Evolutionary conservation across 345 rosid genomes (phyloP).

Genomic region (Turritis glabra): DNA sequence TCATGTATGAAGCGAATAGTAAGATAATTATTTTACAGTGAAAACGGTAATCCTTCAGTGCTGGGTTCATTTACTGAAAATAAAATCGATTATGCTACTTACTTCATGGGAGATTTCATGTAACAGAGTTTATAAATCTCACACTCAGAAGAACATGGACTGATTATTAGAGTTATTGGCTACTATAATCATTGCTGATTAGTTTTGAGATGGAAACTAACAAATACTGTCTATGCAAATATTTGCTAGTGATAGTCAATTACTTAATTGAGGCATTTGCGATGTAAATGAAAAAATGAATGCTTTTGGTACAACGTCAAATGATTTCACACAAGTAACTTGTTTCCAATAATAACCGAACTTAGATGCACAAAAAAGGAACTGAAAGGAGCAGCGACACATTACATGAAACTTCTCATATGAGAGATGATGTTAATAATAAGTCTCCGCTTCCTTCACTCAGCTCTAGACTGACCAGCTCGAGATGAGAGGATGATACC

Average conservation of each 20-base stretch:
- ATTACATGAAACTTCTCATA: background rate
- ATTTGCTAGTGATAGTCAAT: background rate
- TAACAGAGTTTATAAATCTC: background rate
- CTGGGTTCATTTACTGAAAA: background rate
- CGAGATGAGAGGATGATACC: slow-evolving; percentile 93
- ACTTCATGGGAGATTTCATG: background rate
- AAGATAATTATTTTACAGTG: background rate
- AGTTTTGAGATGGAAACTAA: background rate
- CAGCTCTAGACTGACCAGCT: slow-evolving; percentile 89
- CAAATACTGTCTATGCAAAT: background rate
- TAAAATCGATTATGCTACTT: too few relatives aligned
- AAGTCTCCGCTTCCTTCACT: slow-evolving; percentile 30
- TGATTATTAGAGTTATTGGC: background rate
- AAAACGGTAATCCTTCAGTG: background rate
- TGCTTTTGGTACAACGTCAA: background rate
- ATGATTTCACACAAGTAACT: background rate
- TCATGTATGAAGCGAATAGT: background rate
- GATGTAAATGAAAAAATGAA: background rate
- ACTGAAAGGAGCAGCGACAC: background rate
- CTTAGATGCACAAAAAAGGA: background rate
- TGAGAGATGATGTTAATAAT: background rate
- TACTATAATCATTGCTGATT: background rate
- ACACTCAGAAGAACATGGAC: background rate
- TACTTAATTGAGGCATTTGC: background rate
- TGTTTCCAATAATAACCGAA: background rate